phyloP scores from a whole-genome alignment of 768 basidiomycete genomes.

The Tricholoma saponaceum region DNA sequence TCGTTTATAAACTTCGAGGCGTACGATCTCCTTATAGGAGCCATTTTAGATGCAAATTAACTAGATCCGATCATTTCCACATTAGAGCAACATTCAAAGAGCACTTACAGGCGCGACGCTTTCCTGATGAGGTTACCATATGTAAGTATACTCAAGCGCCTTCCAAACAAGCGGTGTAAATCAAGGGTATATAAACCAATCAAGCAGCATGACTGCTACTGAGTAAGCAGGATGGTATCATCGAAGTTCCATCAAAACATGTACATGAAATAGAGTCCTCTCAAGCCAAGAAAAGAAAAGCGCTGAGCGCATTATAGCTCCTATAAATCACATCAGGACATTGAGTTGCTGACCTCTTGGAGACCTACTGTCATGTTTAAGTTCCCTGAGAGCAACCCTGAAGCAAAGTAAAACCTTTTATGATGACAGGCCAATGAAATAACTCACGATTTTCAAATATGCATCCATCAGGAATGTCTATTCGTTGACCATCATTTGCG shows the following conservation, averaged over 20 bases:
- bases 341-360: not conserved
- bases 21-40: too few species aligned
- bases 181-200: not conserved
- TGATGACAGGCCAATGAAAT: not conserved
- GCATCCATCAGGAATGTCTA: conserved; percentile 65
- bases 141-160: conserved; percentile 13
- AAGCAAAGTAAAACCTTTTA: conserved; percentile 24
- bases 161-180: conserved; percentile 22
- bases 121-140: too few species aligned
- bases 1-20: too few species aligned
- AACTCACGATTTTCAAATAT: conserved; percentile 52
- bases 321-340: not conserved
- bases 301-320: conserved; percentile 6
- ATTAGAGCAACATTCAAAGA: too few species aligned
- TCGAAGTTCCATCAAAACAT: not conserved
- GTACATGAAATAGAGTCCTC: not conserved
- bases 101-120: too few species aligned
- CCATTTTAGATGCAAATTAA: too few species aligned
- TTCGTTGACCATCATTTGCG: conserved; percentile 60
- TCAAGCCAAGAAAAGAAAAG: not conserved
- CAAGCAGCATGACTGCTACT: not conserved
- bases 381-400: conserved; percentile 69
- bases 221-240: not conserved
- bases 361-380: conserved; percentile 62
- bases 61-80: too few species aligned